Conservation (phyloP, 495 filamentous ascomycete genomes). For the Xylaria cubensis region DNA sequence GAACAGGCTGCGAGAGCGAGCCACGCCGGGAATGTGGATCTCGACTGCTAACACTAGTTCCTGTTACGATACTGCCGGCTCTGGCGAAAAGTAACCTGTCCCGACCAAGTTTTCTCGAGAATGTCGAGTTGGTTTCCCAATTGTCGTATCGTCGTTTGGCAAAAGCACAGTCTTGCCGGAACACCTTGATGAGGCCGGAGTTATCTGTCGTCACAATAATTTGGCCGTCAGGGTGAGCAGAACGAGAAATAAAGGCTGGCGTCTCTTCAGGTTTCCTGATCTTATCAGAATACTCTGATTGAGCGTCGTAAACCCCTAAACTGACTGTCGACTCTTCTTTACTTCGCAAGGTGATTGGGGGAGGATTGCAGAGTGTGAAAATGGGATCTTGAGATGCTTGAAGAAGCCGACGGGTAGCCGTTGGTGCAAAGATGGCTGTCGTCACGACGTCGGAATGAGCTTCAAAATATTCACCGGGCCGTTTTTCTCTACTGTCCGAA, state of each 20-base stretch:
- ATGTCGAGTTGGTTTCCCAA: conserved; percentile 75
- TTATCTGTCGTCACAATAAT: conserved; percentile 94
- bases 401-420: conserved; percentile 76
- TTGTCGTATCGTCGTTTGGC: conserved; percentile 62
- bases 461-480: conserved; percentile 85
- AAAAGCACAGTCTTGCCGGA: conserved; percentile 89
- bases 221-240: conserved; percentile 79
- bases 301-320: conserved; percentile 40
- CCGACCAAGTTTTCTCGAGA: conserved; percentile 71
- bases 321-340: conserved; percentile 66
- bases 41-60: conserved; percentile 58
- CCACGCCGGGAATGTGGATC: conserved; percentile 60
- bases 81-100: conserved; percentile 61
- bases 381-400: conserved; percentile 86
- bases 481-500: conserved; percentile 77
- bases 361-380: conserved; percentile 95
- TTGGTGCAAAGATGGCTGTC: conserved; percentile 82
- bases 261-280: conserved; percentile 55
- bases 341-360: conserved; percentile 82
- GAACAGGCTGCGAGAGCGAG: conserved; percentile 48
- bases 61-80: conserved; percentile 65
- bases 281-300: conserved; percentile 43
- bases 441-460: conserved; percentile 90
- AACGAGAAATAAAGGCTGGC: conserved; percentile 73
- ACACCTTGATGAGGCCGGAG: conserved; percentile 87